Base-by-base conservation (phyloP, 106 monocot species). In the Dioscorea alata region DNA sequence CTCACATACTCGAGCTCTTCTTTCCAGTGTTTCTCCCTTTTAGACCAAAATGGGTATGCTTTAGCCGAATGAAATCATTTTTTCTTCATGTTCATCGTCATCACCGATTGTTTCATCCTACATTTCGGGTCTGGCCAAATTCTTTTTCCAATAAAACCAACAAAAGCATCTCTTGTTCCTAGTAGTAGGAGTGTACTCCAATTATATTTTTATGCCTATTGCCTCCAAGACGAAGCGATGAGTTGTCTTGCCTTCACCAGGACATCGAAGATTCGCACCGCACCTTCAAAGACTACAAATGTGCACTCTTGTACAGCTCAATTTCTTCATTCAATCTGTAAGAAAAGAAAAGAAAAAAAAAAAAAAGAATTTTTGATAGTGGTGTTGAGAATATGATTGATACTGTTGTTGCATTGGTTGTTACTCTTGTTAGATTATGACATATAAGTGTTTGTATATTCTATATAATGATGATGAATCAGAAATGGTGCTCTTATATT, bases 281-380 rank as follows among this genome's bases (percentile, higher is more conserved):
- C 6, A 54, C 51, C 51, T 1, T 4, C 51, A 67, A 54, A 54
- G 19, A 54, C 19, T 51, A 12, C 17, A 17, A 18, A 18, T 19
- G 15, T 54, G 54, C 54, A 18, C 19, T 16, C 64, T 67, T 83
- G 83, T 82, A 82, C 77, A 82, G 82, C 61, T 73, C n/a, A 42
- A 82, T 77, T 82, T 82, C 77, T 77, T 82, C 57, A n/a, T 77
- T 73, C 69, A 77, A 77, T 73, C 57, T 82, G 73, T 77, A 77
- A 82, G 73, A 76, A 28, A 28, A 28, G 28, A 28, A 28, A 28
- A 28, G 28, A 28, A 28, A 28, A 28, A 28, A 28, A 28, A 28
- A 28, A 28, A 28, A 28, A 3, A 3, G 28, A 82, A 42, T 23
- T 61, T 16, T 54, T 54, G 65, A 28, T 68, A 68, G 75, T 59